Conservation (phyloP, 768 basidiomycete species). For the Lactarius tabidus region DNA sequence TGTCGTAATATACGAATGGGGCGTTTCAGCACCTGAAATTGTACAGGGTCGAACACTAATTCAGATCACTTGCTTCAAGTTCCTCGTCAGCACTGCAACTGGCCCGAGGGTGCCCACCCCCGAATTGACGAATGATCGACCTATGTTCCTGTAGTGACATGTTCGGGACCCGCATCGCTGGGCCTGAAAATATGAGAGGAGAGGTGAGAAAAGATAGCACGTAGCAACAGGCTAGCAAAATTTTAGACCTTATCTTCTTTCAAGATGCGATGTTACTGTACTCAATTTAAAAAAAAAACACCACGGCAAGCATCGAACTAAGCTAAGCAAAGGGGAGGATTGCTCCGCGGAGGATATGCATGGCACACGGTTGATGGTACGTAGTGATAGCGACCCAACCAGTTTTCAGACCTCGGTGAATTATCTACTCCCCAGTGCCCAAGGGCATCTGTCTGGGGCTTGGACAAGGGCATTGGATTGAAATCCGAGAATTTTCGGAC, state of each 20-base stretch:
- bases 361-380: background rate
- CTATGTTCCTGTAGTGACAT: background rate
- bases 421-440: background rate
- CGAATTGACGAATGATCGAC: background rate
- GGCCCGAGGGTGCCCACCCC: background rate
- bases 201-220: background rate
- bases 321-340: background rate
- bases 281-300: constrained; percentile 1
- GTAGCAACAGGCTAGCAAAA: constrained; percentile 8
- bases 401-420: background rate
- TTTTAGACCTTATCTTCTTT: constrained; percentile 7
- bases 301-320: background rate
- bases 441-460: background rate
- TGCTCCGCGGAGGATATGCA: background rate
- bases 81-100: background rate
- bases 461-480: background rate
- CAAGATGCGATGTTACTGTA: background rate
- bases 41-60: background rate
- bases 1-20: background rate
- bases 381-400: background rate
- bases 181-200: background rate
- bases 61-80: background rate
- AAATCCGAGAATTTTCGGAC: background rate
- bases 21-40: background rate
- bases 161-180: background rate